phyloP scores from a whole-genome alignment of 768 basidiomycete species.

The Mycena crocata region DNA sequence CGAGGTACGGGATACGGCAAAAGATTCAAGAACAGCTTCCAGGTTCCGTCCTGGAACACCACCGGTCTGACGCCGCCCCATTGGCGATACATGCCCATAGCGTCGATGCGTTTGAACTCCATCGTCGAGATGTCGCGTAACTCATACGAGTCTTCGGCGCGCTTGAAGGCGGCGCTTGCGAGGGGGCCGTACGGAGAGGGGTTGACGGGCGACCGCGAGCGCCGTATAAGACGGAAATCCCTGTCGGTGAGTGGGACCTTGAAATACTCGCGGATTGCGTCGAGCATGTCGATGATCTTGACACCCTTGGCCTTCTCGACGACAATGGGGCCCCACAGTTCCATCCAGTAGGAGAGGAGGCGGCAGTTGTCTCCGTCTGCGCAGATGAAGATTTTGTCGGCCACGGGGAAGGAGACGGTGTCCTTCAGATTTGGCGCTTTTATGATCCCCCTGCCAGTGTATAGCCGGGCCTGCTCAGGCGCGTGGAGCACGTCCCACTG shows the following conservation, averaged over 20 bases:
- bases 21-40: slow-evolving; percentile 61
- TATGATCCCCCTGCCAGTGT: slow-evolving; percentile 43
- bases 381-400: slow-evolving; percentile 49
- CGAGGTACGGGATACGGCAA: slow-evolving; percentile 48
- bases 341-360: slow-evolving; percentile 54
- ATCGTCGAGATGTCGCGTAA: slow-evolving; percentile 52
- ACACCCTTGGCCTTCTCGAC: slow-evolving; percentile 48
- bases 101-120: slow-evolving; percentile 61
- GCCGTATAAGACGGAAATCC: slow-evolving; percentile 44
- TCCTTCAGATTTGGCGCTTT: slow-evolving; percentile 45
- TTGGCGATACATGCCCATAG: slow-evolving; percentile 56
- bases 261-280: slow-evolving; percentile 62
- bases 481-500: slow-evolving; percentile 58
- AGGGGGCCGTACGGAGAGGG: slow-evolving; percentile 33
- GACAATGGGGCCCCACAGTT: slow-evolving; percentile 63
- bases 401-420: slow-evolving; percentile 46
- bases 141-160: slow-evolving; percentile 53
- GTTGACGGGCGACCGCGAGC: slow-evolving; percentile 32
- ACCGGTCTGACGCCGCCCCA: slow-evolving; percentile 59
- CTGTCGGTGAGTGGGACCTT: slow-evolving; percentile 52
- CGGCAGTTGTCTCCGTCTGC: slow-evolving; percentile 47
- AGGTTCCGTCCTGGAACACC: slow-evolving; percentile 50
- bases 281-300: slow-evolving; percentile 59
- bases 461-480: slow-evolving; percentile 48
- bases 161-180: slow-evolving; percentile 41